Conservation (phyloP, 768 basidiomycete genomes). For the Daedalea quercina region DNA sequence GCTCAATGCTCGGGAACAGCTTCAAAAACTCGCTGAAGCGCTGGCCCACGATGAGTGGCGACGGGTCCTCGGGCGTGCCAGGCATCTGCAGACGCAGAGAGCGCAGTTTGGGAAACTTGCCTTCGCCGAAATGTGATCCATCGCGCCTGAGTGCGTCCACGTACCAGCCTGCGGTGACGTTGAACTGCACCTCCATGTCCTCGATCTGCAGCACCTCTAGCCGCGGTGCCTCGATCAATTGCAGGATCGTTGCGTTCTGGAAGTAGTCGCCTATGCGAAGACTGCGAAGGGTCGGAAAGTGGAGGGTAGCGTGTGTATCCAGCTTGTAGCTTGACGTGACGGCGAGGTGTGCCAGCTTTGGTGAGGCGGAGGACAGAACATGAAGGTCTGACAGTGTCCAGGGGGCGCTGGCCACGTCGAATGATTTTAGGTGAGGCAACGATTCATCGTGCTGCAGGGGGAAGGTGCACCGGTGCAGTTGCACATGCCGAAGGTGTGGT, state of each 20-base stretch:
- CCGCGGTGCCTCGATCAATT: background rate
- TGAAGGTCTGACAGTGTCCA: slow-evolving; percentile 1
- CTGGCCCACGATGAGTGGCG: slow-evolving; percentile 1
- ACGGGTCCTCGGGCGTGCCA: background rate
- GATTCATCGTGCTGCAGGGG: background rate
- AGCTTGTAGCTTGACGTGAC: slow-evolving; percentile 1
- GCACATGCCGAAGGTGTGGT: background rate
- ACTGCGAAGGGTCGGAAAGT: background rate
- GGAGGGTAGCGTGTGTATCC: background rate
- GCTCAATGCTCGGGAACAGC: slow-evolving; percentile 3
- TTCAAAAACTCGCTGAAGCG: background rate
- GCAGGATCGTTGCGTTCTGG: slow-evolving; percentile 1
- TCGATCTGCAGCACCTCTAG: slow-evolving; percentile 3
- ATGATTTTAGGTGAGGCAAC: background rate
- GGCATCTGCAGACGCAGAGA: slow-evolving; percentile 1
- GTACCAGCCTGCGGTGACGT: background rate
- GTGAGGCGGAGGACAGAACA: background rate
- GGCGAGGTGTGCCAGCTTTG: background rate
- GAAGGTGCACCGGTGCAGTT: background rate
- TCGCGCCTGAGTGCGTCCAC: background rate
- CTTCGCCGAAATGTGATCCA: background rate
- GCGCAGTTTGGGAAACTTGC: slow-evolving; percentile 2
- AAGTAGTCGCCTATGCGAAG: background rate
- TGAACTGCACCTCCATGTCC: slow-evolving; percentile 1
- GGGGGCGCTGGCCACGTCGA: background rate